These are phyloP conservation scores for Datisca glomerata DNA, from an alignment of 306 rosid genomes.

Conservation along the genomic window DNA sequence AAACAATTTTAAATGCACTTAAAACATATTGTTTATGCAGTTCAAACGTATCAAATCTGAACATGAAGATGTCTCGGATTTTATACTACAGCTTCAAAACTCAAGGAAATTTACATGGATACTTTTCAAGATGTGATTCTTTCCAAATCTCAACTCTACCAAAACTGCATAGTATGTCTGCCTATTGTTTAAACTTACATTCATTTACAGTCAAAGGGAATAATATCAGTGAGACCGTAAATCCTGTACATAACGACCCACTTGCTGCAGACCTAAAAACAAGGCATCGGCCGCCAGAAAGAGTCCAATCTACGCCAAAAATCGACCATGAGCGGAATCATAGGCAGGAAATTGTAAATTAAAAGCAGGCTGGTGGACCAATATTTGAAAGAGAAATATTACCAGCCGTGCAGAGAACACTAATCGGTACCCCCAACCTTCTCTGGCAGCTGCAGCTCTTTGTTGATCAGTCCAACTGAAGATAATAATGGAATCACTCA, in stretches of 20 bases:
- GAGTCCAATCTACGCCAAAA: conserved; percentile 49
- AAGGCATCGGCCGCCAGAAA: conserved; percentile 58
- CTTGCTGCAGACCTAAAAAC: conserved; percentile 63
- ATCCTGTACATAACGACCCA: conserved; percentile 63
- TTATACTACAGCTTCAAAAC: no score
- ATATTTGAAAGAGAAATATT: conserved; percentile 3
- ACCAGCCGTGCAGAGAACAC: conserved; percentile 89
- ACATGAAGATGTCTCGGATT: no score
- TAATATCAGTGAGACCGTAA: conserved; percentile 48
- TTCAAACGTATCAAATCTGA: no score
- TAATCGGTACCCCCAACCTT: conserved; percentile 81
- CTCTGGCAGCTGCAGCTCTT: conserved; percentile 71
- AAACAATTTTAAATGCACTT: no score
- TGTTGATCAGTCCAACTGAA: conserved; percentile 94
- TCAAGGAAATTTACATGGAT: no score
- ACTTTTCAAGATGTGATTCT: no score
- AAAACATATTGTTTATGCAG: no score
- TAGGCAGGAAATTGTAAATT: conserved; percentile 1
- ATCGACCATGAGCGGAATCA: conserved; percentile 8
- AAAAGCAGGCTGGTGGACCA: background rate
- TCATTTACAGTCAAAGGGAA: no score
- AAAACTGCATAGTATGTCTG: no score
- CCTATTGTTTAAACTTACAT: no score
- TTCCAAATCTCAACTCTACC: no score
- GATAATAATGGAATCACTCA: conserved; percentile 6